Evolutionary conservation across 2,329 filamentous ascomycete species (phyloP).

Genomic region (Alternaria tenuissima): DNA sequence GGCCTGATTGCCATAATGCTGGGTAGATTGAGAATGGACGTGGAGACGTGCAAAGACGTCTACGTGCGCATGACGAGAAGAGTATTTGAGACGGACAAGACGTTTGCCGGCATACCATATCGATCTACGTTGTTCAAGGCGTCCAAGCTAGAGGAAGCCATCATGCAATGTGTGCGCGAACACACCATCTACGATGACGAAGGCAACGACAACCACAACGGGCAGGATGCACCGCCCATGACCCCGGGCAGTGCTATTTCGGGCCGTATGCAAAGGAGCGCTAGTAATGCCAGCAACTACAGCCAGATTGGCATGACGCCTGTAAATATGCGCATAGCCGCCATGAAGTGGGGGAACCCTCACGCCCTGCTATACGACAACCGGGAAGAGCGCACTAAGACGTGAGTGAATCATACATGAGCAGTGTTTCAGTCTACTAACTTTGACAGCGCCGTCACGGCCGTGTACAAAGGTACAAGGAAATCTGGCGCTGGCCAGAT

Average conservation of each 20-base stretch:
- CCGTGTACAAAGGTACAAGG: conserved; percentile 84
- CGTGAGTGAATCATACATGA: conserved; percentile 65
- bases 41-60: conserved; percentile 97
- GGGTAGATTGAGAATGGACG: conserved; percentile 85
- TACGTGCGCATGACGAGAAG: conserved; percentile 93
- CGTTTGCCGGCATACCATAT: conserved; percentile 93
- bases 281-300: conserved; percentile 82
- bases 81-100: conserved; percentile 99
- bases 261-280: conserved; percentile 62
- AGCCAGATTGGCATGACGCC: conserved; percentile 78
- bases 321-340: conserved; percentile 57
- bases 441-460: conserved; percentile 77
- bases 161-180: conserved; percentile 85
- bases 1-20: conserved; percentile 98
- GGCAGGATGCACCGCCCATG: conserved; percentile 52
- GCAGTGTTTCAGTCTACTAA: conserved; percentile 17
- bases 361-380: conserved; percentile 89
- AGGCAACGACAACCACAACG: conserved; percentile 73
- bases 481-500: conserved; percentile 70
- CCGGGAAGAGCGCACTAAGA: conserved; percentile 86
- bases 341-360: conserved; percentile 76
- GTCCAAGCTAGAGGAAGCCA: conserved; percentile 92
- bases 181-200: conserved; percentile 79
- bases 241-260: conserved; percentile 44
- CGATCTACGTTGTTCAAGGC: conserved; percentile 96